Evolutionary conservation across 2,329 filamentous ascomycete species (phyloP), one percentile per base, ranked within the genome.

Genomic region (Chaetoscypha palmicola): DNA sequence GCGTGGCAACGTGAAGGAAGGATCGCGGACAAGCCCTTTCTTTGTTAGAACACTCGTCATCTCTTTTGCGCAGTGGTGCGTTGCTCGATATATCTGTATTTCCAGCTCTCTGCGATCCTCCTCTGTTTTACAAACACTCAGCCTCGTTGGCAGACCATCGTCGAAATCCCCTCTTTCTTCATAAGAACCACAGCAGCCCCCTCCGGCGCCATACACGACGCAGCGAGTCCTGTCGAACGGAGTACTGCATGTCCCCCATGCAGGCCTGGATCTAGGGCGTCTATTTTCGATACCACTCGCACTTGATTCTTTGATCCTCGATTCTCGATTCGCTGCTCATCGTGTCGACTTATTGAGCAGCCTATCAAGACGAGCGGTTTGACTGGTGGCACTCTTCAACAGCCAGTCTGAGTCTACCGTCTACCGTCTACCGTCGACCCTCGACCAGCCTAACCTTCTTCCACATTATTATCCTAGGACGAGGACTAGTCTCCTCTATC

Each of bases 241-340:
- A 14, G 33, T 24, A 10, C 24, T 19, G 16, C 26, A 22, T n/a
- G 31, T 31, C 39, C 20, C 12, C 24, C 37, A 16, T 53, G 47
- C 53, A 50, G 49, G 34, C 45, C 46, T 8, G 30, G 31, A 21
- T 41, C 39, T 17, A 46, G 41, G 48, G 56, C 55, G 56, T 57
- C 55, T 59, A 59, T 59, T 58, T 56, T 52, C 30, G 50, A 52
- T 12, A 7, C 24, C 24, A 12, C 7, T 28, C n/a, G n/a, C n/a
- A n/a, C n/a, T n/a, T n/a, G n/a, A n/a, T n/a, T n/a, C n/a, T n/a
- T n/a, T n/a, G n/a, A n/a, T n/a, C n/a, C n/a, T n/a, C n/a, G n/a
- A n/a, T n/a, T n/a, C 50, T 45, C 41, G 28, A 45, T 42, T 44
- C 31, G 35, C 34, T 45, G 34, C 32, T 39, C 26, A 28, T 34